phyloP scores from a whole-genome alignment of 2,329 filamentous ascomycete genomes.

The Diaporthe sp. region DNA sequence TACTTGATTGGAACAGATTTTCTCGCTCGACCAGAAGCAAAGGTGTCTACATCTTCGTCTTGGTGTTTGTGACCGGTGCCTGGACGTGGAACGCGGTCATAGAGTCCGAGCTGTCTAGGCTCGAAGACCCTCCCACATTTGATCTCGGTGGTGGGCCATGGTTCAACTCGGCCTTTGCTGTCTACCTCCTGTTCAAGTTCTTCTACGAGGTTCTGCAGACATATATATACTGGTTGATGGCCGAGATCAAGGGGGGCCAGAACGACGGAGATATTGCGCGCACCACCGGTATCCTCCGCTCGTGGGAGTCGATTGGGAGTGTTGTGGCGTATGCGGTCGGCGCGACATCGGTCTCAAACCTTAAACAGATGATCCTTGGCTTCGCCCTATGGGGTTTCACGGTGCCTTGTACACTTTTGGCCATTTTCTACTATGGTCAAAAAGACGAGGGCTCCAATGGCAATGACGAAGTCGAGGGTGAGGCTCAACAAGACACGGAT shows the following conservation, averaged over 20 bases:
- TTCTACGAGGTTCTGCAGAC: constrained; percentile 46
- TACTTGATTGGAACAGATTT: constrained; percentile 29
- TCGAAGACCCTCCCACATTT: constrained; percentile 33
- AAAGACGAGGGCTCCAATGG: background rate
- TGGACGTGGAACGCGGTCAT: constrained; percentile 38
- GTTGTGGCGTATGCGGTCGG: constrained; percentile 51
- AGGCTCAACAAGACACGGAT: background rate
- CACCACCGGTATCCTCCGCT: constrained; percentile 50
- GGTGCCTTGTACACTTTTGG: constrained; percentile 39
- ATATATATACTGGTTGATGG: constrained; percentile 47
- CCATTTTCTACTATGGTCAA: constrained; percentile 12
- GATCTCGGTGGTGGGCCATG: constrained; percentile 26
- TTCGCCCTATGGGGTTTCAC: constrained; percentile 50
- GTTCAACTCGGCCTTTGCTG: constrained; percentile 38
- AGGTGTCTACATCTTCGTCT: constrained; percentile 24
- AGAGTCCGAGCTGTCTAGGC: constrained; percentile 29
- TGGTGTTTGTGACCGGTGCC: constrained; percentile 26
- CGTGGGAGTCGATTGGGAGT: constrained; percentile 52
- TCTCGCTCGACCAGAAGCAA: constrained; percentile 21
- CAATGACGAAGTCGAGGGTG: background rate
- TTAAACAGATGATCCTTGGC: constrained; percentile 51
- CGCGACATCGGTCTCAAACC: constrained; percentile 48
- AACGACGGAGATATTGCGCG: constrained; percentile 49
- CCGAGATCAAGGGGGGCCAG: constrained; percentile 46
- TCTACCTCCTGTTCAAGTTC: constrained; percentile 47